These are phyloP conservation scores for Pelargonium citronellum DNA, from an alignment of 441 rosid species.

Conservation along the genomic window DNA sequence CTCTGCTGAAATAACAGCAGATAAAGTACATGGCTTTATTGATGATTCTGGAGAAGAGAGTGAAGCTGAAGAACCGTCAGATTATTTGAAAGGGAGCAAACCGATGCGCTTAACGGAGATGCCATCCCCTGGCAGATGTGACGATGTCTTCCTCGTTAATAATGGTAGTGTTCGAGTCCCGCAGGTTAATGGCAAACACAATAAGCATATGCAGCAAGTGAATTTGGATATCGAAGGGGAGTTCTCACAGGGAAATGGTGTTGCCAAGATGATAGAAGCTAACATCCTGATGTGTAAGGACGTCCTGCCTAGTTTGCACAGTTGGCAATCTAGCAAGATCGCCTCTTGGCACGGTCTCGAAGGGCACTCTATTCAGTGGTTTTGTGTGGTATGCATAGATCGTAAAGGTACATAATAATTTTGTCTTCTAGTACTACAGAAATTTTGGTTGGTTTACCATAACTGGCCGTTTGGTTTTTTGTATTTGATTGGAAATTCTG, in stretches of 20 bases:
- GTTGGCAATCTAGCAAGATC: slow-evolving; percentile 87
- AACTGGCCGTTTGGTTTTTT: background rate
- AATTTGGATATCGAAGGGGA: slow-evolving; percentile 39
- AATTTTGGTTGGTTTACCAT: background rate
- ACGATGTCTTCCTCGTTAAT: slow-evolving; percentile 32
- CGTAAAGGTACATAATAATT: slow-evolving; percentile 50
- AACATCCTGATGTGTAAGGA: slow-evolving; percentile 63
- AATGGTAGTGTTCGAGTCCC: slow-evolving; percentile 53
- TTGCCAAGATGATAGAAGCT: slow-evolving; percentile 57
- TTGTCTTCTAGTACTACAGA: background rate
- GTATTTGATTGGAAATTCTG: too few relatives aligned
- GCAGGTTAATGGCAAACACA: slow-evolving; percentile 82
- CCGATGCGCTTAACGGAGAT: slow-evolving; percentile 51
- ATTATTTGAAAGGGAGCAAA: slow-evolving; percentile 36
- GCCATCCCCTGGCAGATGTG: slow-evolving; percentile 36
- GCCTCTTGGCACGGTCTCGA: slow-evolving; percentile 82
- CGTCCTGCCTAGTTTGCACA: slow-evolving; percentile 76
- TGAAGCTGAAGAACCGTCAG: slow-evolving; percentile 51
- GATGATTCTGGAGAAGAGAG: slow-evolving; percentile 69
- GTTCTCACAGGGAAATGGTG: slow-evolving; percentile 52
- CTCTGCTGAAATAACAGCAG: slow-evolving; percentile 73
- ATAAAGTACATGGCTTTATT: slow-evolving; percentile 55
- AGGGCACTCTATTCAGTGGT: slow-evolving; percentile 88
- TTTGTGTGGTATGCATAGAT: slow-evolving; percentile 78
- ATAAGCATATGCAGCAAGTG: slow-evolving; percentile 46